Percentiles rank a stretch among this genome's conserved stretches.
phyloP scores from a whole-genome alignment of 345 rosid genomes.

The Murraya koenigii region DNA sequence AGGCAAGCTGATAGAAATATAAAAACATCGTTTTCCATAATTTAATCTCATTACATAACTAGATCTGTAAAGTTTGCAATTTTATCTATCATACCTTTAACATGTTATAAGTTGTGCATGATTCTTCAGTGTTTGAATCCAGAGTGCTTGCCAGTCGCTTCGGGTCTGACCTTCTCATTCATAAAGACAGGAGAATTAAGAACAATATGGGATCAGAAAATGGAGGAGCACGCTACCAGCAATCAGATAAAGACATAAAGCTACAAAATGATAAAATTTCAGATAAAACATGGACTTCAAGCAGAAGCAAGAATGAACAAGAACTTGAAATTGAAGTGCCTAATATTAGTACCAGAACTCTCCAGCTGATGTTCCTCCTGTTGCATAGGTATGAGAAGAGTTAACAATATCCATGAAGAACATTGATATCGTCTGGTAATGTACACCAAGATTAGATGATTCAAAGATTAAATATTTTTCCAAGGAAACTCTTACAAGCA shows the following conservation, averaged over 20 bases:
- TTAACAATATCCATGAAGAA: conserved; percentile 82
- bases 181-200: neutral
- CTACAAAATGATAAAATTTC: neutral
- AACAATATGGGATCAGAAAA: neutral
- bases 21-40: too few species aligned
- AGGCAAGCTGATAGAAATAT: too few species aligned
- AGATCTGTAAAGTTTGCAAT: too few species aligned
- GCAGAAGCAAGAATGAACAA: neutral
- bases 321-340: neutral
- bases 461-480: neutral
- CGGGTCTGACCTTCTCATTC: conserved; percentile 36
- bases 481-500: neutral
- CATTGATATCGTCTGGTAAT: conserved; percentile 41
- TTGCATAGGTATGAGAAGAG: conserved; percentile 83
- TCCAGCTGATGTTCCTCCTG: conserved; percentile 80
- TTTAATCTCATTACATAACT: too few species aligned
- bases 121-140: conserved; percentile 42
- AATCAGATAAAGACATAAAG: neutral
- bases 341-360: conserved; percentile 69
- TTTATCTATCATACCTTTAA: conserved; percentile 34
- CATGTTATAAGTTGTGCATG: conserved; percentile 59
- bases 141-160: conserved; percentile 47
- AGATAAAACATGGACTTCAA: neutral
- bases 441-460: neutral
- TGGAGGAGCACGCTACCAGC: neutral